These are phyloP conservation scores for Trichoderma harzianum DNA, from an alignment of 2,329 filamentous ascomycete species.

Conservation along the genomic window DNA sequence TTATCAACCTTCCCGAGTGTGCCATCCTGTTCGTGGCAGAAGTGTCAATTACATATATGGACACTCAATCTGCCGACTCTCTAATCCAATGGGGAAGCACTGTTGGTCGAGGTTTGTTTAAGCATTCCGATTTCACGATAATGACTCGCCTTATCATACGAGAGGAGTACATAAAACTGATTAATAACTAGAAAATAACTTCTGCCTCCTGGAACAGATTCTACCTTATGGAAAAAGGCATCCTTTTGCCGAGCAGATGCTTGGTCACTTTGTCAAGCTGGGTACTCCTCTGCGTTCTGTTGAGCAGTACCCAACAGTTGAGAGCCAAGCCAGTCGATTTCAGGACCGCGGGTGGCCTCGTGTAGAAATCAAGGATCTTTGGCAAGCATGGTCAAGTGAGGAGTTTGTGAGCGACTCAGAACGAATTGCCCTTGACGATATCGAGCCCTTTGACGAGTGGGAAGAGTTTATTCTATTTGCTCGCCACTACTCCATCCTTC, in stretches of 20 bases:
- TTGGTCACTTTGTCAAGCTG: constrained; percentile 77
- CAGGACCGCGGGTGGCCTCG: constrained; percentile 62
- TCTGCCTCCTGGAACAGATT: constrained; percentile 84
- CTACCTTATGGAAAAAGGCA: constrained; percentile 73
- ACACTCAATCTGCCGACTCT: constrained; percentile 65
- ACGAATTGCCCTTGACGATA: constrained; percentile 58
- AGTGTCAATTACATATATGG: constrained; percentile 90
- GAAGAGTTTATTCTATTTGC: constrained; percentile 87
- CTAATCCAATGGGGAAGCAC: constrained; percentile 75
- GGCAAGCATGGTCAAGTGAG: constrained; percentile 76
- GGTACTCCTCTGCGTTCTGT: constrained; percentile 76
- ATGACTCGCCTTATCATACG: neutral
- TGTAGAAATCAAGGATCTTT: constrained; percentile 65
- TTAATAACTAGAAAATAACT: constrained; percentile 54
- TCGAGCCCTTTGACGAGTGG: constrained; percentile 94
- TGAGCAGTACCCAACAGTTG: constrained; percentile 61
- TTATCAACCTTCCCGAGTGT: constrained; percentile 56
- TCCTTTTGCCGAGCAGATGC: constrained; percentile 84
- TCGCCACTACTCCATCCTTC: constrained; percentile 78
- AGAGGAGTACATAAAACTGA: neutral
- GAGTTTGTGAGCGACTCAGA: constrained; percentile 60
- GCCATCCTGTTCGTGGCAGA: constrained; percentile 80
- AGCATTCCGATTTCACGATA: neutral
- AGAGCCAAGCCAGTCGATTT: constrained; percentile 69
- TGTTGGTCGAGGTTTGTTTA: constrained; percentile 59